These are phyloP conservation scores for Turnera subulata DNA, from an alignment of 345 rosid genomes.

Conservation along the genomic window DNA sequence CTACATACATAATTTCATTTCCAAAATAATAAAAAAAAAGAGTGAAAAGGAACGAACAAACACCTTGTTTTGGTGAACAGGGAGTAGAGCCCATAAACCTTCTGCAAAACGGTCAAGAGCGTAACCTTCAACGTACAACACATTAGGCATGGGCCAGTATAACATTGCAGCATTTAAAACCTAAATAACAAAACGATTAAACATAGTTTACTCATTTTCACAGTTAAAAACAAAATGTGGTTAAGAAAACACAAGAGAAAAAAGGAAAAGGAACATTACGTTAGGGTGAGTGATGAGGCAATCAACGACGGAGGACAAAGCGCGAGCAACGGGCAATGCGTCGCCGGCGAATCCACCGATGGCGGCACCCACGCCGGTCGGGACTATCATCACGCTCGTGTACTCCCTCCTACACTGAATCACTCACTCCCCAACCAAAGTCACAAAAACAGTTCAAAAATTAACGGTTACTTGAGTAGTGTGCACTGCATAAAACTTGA, in stretches of 20 bases:
- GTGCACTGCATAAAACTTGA: too few relatives aligned
- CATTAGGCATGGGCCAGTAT: slow-evolving; percentile 60
- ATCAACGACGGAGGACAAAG: slow-evolving; percentile 56
- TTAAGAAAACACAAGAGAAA: background rate
- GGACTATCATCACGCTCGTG: slow-evolving; percentile 61
- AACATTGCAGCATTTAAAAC: slow-evolving; percentile 70
- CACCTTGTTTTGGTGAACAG: slow-evolving; percentile 64
- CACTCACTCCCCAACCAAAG: too few relatives aligned
- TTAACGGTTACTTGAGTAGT: too few relatives aligned
- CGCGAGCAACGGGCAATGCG: slow-evolving; percentile 54
- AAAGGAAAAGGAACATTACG: slow-evolving; percentile 16
- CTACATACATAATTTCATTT: too few relatives aligned
- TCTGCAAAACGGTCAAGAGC: slow-evolving; percentile 59
- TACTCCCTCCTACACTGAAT: slow-evolving; percentile 49
- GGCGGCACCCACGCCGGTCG: slow-evolving; percentile 56
- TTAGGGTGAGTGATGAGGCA: slow-evolving; percentile 65
- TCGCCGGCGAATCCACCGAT: slow-evolving; percentile 68
- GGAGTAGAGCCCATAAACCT: slow-evolving; percentile 52
- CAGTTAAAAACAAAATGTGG: background rate
- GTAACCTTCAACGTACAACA: slow-evolving; percentile 59
- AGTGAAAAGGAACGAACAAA: background rate
- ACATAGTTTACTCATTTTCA: too few relatives aligned
- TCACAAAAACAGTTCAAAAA: too few relatives aligned
- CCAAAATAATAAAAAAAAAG: too few relatives aligned
- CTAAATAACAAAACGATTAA: slow-evolving; percentile 23